phyloP scores from a whole-genome alignment of 1,284 basidiomycete genomes.

The Mycosarcoma maydis region DNA sequence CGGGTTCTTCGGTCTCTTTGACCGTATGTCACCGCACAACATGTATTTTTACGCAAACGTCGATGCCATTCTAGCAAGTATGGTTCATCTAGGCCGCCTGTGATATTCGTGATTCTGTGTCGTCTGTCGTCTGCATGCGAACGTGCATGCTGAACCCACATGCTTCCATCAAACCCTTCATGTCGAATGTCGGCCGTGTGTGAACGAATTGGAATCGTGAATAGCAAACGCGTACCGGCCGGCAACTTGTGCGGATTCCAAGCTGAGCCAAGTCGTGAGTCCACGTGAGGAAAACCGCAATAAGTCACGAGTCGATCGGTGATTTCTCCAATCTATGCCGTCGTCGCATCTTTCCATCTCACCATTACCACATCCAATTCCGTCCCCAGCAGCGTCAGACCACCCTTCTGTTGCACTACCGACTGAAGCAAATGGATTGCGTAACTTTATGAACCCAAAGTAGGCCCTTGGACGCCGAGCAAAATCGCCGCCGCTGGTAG shows the following conservation, averaged over 20 bases:
- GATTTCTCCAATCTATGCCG: not conserved
- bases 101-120: no score
- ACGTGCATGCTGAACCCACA: no score
- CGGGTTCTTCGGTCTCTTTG: not conserved
- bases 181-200: no score
- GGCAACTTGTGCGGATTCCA: not conserved
- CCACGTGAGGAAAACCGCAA: no score
- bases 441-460: not conserved
- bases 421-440: not conserved
- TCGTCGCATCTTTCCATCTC: not conserved
- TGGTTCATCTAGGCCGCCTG: no score
- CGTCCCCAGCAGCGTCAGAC: constrained; percentile 3
- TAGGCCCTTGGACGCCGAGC: not conserved
- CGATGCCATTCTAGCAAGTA: no score
- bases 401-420: not conserved
- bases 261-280: constrained; percentile 12
- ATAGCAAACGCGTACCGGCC: not conserved
- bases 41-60: not conserved
- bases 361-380: constrained; percentile 1
- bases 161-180: no score
- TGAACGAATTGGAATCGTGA: no score
- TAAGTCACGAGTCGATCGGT: not conserved
- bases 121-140: no score
- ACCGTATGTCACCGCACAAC: not conserved
- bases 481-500: no score